These are phyloP conservation scores for Chalciporus sp. DNA, from an alignment of 1,284 basidiomycete species.

Conservation along the genomic window DNA sequence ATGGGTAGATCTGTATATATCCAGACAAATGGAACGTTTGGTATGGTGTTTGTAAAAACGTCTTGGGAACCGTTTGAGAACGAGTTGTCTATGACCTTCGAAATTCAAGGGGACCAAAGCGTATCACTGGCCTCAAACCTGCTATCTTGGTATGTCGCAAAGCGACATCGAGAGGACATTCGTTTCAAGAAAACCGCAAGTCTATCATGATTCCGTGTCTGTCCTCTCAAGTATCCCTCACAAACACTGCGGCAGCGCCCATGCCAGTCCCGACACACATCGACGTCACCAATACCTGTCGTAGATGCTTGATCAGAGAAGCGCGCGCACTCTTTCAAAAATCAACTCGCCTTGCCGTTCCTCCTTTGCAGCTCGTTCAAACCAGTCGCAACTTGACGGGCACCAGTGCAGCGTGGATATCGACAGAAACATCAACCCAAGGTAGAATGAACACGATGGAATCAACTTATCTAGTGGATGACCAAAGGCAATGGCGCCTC, in stretches of 20 bases:
- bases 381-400: slow-evolving; percentile 86
- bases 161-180: no score
- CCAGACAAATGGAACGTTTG: no score
- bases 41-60: no score
- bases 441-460: slow-evolving; percentile 7
- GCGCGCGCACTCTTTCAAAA: neutral
- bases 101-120: no score
- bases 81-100: no score
- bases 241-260: slow-evolving; percentile 81
- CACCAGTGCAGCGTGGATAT: slow-evolving; percentile 78
- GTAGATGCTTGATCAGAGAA: neutral
- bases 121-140: no score
- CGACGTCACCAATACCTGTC: slow-evolving; percentile 73
- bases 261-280: slow-evolving; percentile 91
- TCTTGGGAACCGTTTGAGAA: no score
- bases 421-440: slow-evolving; percentile 29
- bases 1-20: no score
- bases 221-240: slow-evolving; percentile 46
- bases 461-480: slow-evolving; percentile 78
- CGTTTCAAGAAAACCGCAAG: no score
- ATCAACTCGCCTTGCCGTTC: slow-evolving; percentile 65
- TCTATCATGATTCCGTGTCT: no score
- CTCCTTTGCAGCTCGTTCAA: slow-evolving; percentile 80
- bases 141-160: no score
- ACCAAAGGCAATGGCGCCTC: slow-evolving; percentile 88